Evolutionary conservation across 2,329 filamentous ascomycete genomes (phyloP), one percentile per base, ranked within the genome.

Genomic region (Neurospora sp.): DNA sequence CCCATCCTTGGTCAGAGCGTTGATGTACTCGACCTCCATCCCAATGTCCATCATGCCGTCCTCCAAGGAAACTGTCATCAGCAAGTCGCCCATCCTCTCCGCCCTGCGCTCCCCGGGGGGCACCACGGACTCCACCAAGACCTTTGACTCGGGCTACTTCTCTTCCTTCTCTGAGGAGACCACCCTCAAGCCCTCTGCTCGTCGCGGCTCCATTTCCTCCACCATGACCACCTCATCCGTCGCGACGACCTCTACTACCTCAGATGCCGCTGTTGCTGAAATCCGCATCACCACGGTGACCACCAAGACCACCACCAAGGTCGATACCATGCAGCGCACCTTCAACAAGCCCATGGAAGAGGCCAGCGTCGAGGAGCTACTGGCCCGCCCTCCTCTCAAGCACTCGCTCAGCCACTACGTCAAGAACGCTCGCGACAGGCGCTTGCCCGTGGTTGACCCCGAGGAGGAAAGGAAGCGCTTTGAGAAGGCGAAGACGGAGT

Each of bases 401-500:
- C 77, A 80, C 79, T 71, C 82, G 75, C 71, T 85, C 75, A 80
- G 80, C 77, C 69, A 81, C 74, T 79, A 76, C 69, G 72, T 76
- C 66, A 78, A 76, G 71, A 74, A 77, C 71, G 74, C 76, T 37
- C 71, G 75, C 69, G 78, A 77, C 71, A 74, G 72, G 70, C 71
- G 73, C 62, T 19, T 73, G 33, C 75, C 74, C 12, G 70, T 78
- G 19, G 72, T 77, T 43, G 75, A 78, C 70, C 76, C 78, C 66
- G 80, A 81, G 66, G 76, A 77, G 70, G 78, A 80, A 46, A 77
- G 77, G 17, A 77, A 76, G 70, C 80, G 82, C 66, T 79, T 86
- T 46, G 83, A 84, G 68, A 79, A 80, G 41, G 80, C 80, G 37
- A 87, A 87, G 80, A 78, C 76, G 71, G 80, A 84, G 40, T 78